These are phyloP conservation scores for Aurifilum marmelostoma DNA, from an alignment of 2,329 filamentous ascomycete genomes.

Conservation along the genomic window DNA sequence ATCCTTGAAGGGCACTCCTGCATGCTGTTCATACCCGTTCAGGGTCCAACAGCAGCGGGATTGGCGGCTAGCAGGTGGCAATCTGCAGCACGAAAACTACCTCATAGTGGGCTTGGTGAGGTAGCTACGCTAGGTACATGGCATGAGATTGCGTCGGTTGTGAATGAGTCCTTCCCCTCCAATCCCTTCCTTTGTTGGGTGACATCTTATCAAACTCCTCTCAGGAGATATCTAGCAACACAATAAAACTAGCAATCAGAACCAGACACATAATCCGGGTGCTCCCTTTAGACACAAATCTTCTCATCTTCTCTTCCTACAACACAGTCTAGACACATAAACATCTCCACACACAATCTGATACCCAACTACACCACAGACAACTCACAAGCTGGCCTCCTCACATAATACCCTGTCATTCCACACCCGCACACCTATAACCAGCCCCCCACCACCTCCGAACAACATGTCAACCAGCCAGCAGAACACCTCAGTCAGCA, in stretches of 20 bases:
- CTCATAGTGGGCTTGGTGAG: neutral
- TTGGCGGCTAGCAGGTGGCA: neutral
- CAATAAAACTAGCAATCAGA: no score
- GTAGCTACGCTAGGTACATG: neutral
- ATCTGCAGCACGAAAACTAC: neutral
- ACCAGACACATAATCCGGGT: no score
- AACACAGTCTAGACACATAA: neutral
- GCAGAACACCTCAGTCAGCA: slow-evolving; percentile 24
- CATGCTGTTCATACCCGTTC: neutral
- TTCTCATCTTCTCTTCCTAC: neutral
- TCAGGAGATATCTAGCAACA: no score
- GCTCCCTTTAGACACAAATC: neutral
- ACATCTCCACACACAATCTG: neutral
- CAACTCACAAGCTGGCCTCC: slow-evolving; percentile 3
- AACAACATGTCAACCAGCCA: slow-evolving; percentile 21
- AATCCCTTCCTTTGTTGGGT: neutral
- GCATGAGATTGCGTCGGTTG: neutral
- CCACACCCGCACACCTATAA: slow-evolving; percentile 1
- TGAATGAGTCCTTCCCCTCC: no score
- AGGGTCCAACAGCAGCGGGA: neutral
- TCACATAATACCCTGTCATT: neutral
- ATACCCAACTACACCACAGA: neutral
- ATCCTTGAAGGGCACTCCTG: neutral
- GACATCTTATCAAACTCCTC: neutral
- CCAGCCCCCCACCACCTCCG: neutral